Evolutionary conservation across 495 filamentous ascomycete species (phyloP).

Genomic region (Aspergillus haitiensis): DNA sequence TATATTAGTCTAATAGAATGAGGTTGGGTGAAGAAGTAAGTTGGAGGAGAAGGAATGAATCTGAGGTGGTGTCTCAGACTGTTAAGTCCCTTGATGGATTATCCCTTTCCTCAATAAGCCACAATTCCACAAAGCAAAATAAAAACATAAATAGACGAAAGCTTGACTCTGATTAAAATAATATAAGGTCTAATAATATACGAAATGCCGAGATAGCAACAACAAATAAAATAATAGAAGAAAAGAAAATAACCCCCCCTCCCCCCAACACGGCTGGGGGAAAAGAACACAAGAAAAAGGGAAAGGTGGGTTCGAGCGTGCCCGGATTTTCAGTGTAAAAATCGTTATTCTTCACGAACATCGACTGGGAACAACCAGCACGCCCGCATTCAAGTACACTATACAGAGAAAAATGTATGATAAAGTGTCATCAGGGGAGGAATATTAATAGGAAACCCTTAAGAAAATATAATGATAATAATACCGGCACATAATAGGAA

Average conservation of each 20-base stretch:
- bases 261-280: background rate
- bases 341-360: background rate
- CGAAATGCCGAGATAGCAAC: conserved; percentile 3
- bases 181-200: conserved; percentile 25
- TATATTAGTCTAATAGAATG: too few relatives aligned
- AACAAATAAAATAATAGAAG: background rate
- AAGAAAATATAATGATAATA: background rate
- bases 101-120: conserved; percentile 8
- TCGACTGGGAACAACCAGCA: background rate
- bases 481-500: conserved; percentile 16
- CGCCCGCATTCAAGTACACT: conserved; percentile 15
- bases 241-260: background rate
- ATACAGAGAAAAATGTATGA: conserved; percentile 18
- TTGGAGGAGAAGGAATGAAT: background rate
- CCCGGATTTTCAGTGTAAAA: conserved; percentile 3
- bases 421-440: conserved; percentile 12
- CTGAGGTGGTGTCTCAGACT: background rate
- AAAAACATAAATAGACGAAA: background rate
- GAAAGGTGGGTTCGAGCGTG: background rate
- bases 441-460: background rate
- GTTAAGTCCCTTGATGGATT: conserved; percentile 1
- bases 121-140: background rate
- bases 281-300: conserved; percentile 1
- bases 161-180: conserved; percentile 20
- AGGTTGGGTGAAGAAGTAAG: too few relatives aligned